Base-by-base conservation (phyloP, 2,329 filamentous ascomycete species). In the Sordariomycetes sp. region DNA sequence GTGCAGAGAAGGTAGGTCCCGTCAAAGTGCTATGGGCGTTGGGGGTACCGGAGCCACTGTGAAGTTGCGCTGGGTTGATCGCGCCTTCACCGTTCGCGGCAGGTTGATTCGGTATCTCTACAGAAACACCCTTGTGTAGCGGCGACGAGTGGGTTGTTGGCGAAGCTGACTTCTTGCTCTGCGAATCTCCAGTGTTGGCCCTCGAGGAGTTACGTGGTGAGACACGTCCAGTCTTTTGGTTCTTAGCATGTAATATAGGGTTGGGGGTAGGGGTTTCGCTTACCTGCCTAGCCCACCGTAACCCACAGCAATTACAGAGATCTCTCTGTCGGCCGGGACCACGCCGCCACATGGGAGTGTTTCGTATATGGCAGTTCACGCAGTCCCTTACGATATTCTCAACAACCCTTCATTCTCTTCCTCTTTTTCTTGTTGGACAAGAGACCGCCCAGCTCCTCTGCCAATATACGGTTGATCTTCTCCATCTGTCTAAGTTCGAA, bases 201-300 rank as follows among this genome's bases (percentile, higher is more conserved):
- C 70, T 61, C 9, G 68, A 70, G 30, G 71, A 75, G 45, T 68
- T 74, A 36, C 73, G 68, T 19, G 73, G 72, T 21, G 73, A 77
- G 27, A 77, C 70, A 29, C 72, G 67, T 29, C 73, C 73, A 35
- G 65, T 75, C 72, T 75, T n/a, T n/a, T 38, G n/a, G n/a, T n/a
- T n/a, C n/a, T 16, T 18, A 5, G 10, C 21, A 25, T 15, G 31
- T 33, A 4, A 33, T 29, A 9, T 8, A 9, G n/a, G 21, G n/a
- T 24, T 24, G 21, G 21, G 21, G 21, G n/a, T 8, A 24, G 21
- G n/a, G 21, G 21, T 8, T 8, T 8, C 21, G 21, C 81, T 68
- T 60, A 94, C 85, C 72, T 94, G 82, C 64, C 95, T 96, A 28
- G 90, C 90, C 84, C 86, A 96, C 42, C 90, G 74, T 47, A 95